Base-by-base conservation (phyloP, 345 rosid species). In the Dimocarpus longan region DNA sequence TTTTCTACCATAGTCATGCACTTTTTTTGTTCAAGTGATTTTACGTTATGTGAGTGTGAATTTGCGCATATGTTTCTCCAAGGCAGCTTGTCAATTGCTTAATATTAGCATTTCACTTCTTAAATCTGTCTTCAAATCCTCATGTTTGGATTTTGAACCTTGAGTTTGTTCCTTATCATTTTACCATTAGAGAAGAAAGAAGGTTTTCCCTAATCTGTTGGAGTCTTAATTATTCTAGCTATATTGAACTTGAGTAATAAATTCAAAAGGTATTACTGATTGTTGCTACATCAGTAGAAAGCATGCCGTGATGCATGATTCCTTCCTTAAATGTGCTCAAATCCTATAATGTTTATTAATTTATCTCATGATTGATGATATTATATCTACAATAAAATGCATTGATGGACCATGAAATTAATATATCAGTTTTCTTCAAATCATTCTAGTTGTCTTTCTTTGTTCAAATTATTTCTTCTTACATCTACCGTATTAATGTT, bases 51-150 rank as follows among this genome's bases (percentile, higher is more conserved):
- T 39, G 13, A 9, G 16, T 26, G 56, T 19, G 22, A 19, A 19
- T 59, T n/a, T 13, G 28, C 13, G 18, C 56, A 24, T 42, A 18
- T 24, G 6, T 28, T 18, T 60, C 60, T 70, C 16, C 67, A 13
- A 60, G 42, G 22, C 4, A 21, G 18, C 44, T 59, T 13, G 43
- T 10, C 13, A 70, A 37, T 46, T 42, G 4, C 66, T 32, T 13
- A 24, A 59, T 39, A n/a, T 73, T 40, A 59, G 67, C 50, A 19
- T 59, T 73, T 56, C 66, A 57, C 66, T 73, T 48, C 10, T n/a
- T 68, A 39, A 15, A 59, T 73, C 52, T 21, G 26, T 44, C 39
- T 4, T 75, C 62, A 64, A 26, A 66, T 26, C 42, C 65, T 44
- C 70, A 48, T 67, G 18, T 67, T 24, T 21, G 18, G 79, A 32